Conservation (phyloP, 768 basidiomycete genomes). For the Phanerochaete sordida region DNA sequence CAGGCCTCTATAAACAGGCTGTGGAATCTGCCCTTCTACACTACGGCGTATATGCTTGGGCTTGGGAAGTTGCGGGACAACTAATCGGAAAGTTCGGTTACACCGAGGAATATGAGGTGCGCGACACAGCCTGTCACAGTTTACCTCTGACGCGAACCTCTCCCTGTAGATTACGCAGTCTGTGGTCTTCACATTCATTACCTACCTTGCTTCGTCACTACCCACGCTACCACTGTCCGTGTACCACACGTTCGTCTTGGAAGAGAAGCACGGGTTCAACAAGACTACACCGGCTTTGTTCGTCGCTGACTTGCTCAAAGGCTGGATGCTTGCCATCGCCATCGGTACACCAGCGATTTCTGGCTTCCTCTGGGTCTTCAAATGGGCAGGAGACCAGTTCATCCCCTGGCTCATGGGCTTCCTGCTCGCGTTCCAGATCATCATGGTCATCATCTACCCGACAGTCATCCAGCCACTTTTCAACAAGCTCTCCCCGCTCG, state of each 20-base stretch:
- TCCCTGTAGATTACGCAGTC: conserved; percentile 75
- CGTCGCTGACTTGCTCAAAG: conserved; percentile 76
- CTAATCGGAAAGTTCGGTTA: conserved; percentile 55
- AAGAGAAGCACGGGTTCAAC: conserved; percentile 96
- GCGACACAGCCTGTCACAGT: conserved; percentile 14
- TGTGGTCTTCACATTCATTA: conserved; percentile 65
- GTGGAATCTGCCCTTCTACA: conserved; percentile 70
- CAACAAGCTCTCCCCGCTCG: conserved; percentile 92
- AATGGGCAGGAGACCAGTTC: conserved; percentile 91
- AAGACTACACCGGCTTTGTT: conserved; percentile 82
- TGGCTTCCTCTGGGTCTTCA: conserved; percentile 83
- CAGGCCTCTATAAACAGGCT: conserved; percentile 69
- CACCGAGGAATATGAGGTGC: conserved; percentile 69
- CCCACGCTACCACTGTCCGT: conserved; percentile 72
- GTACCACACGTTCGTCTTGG: conserved; percentile 91
- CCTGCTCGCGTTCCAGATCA: conserved; percentile 81
- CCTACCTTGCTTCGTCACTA: conserved; percentile 63
- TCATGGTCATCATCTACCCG: conserved; percentile 81
- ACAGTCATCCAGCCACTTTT: conserved; percentile 92
- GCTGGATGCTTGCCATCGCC: conserved; percentile 64
- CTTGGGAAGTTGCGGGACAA: conserved; percentile 65
- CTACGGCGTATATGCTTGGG: conserved; percentile 78
- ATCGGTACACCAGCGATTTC: conserved; percentile 86
- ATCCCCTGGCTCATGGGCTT: conserved; percentile 94
- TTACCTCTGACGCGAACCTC: neutral